Evolutionary conservation across 2,329 filamentous ascomycete genomes (phyloP).

Genomic region (Ophiostoma triangulosporum): DNA sequence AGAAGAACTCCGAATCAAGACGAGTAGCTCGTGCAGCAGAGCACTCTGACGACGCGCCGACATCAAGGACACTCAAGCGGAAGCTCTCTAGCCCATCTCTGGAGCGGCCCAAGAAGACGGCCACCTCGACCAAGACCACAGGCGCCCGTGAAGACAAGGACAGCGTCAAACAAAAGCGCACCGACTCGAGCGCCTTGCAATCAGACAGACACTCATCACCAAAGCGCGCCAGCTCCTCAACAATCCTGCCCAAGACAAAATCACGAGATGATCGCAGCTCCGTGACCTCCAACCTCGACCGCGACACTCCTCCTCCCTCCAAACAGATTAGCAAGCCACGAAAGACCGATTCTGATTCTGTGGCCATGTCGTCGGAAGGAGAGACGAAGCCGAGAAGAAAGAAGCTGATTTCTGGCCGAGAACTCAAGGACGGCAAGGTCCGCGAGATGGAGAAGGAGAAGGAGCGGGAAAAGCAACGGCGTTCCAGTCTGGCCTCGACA

Average conservation of each 20-base stretch:
- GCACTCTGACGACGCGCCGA: slow-evolving; percentile 26
- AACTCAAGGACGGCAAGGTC: slow-evolving; percentile 39
- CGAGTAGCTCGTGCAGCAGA: slow-evolving; percentile 31
- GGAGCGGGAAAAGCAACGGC: slow-evolving; percentile 35
- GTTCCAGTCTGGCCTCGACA: slow-evolving; percentile 41
- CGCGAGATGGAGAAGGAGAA: slow-evolving; percentile 10
- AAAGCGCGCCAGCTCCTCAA: slow-evolving; percentile 29
- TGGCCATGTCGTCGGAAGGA: slow-evolving; percentile 40
- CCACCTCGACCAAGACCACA: slow-evolving; percentile 16
- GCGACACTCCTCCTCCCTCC: slow-evolving; percentile 36
- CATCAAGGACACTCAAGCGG: slow-evolving; percentile 28
- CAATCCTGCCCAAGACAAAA: slow-evolving; percentile 4
- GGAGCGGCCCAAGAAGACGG: slow-evolving; percentile 31
- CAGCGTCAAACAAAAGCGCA: slow-evolving; percentile 1
- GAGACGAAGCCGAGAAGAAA: slow-evolving; percentile 50
- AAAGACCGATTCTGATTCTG: slow-evolving; percentile 39
- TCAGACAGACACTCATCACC: slow-evolving; percentile 33
- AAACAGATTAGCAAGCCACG: slow-evolving; percentile 38
- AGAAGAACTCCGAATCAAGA: slow-evolving; percentile 29
- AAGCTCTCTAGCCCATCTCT: slow-evolving; percentile 35
- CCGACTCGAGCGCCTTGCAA: slow-evolving; percentile 28
- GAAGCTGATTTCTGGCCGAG: slow-evolving; percentile 50
- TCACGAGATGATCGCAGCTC: slow-evolving; percentile 27
- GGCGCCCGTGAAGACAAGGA: slow-evolving; percentile 32
- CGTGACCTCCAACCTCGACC: slow-evolving; percentile 35